Conservation (phyloP, 176 grass and related monocot genomes). For the Saccharum officinarum region DNA sequence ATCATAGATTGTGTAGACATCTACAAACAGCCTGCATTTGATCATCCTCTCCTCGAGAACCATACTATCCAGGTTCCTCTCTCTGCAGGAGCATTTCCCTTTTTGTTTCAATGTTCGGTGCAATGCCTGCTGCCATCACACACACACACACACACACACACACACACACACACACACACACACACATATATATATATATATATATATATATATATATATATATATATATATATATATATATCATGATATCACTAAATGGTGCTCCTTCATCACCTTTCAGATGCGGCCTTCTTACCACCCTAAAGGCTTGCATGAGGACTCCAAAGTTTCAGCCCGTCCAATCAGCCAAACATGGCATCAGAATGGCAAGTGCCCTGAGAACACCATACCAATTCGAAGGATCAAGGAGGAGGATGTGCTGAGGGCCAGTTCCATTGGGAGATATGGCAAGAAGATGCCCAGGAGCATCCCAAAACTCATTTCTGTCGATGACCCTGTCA, state of each 20-base stretch:
- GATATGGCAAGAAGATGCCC: neutral
- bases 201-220: no score
- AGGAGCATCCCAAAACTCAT: neutral
- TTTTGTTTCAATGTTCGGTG: neutral
- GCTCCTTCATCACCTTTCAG: slow-evolving; percentile 33
- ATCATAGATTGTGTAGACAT: neutral
- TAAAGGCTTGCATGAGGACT: slow-evolving; percentile 51
- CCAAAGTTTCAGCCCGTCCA: neutral
- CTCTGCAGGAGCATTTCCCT: neutral
- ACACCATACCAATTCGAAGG: neutral
- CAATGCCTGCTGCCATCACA: neutral
- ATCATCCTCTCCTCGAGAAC: neutral
- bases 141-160: no score
- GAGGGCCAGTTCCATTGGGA: neutral
- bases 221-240: no score
- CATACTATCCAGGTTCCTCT: neutral
- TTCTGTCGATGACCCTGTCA: neutral
- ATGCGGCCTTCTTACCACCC: slow-evolving; percentile 60
- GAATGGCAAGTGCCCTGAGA: neutral
- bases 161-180: no score
- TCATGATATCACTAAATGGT: slow-evolving; percentile 13
- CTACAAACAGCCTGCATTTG: neutral
- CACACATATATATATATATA: no score
- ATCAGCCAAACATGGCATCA: neutral
- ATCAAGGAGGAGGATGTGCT: neutral